Conservation (phyloP, 208 protist species). For the Crithidia bombi region DNA sequence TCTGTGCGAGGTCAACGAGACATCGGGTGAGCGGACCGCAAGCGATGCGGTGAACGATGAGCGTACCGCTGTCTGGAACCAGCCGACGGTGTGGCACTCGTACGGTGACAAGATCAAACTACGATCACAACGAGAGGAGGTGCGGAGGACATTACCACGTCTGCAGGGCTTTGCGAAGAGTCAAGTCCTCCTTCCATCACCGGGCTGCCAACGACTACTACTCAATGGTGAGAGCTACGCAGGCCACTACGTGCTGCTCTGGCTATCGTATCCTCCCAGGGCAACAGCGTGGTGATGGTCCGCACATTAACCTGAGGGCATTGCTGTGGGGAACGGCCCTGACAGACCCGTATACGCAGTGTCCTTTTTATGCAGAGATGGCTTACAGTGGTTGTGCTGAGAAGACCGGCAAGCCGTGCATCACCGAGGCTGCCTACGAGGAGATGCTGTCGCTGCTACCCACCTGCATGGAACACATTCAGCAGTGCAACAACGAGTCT, state of each 20-base stretch:
- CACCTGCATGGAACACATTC: slow-evolving; percentile 46
- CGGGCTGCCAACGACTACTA: background rate
- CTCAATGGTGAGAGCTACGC: background rate
- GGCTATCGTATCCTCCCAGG: slow-evolving; percentile 40
- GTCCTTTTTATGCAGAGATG: slow-evolving; percentile 56
- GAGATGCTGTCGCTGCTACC: slow-evolving; percentile 54
- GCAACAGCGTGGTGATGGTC: slow-evolving; percentile 9
- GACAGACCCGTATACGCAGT: slow-evolving; percentile 85
- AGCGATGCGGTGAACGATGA: no score
- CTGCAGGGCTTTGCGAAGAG: slow-evolving; percentile 70
- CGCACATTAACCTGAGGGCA: slow-evolving; percentile 55
- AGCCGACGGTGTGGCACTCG: slow-evolving; percentile 91
- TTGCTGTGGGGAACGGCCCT: slow-evolving; percentile 90
- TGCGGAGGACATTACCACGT: slow-evolving; percentile 92
- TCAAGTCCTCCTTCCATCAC: slow-evolving; percentile 50
- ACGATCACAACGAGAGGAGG: slow-evolving; percentile 70
- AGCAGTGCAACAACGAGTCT: slow-evolving; percentile 29
- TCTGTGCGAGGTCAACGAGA: slow-evolving; percentile 75
- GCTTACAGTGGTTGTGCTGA: slow-evolving; percentile 67
- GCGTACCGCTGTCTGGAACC: slow-evolving; percentile 86
- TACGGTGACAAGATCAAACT: slow-evolving; percentile 59
- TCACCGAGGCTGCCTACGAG: slow-evolving; percentile 41
- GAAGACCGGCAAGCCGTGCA: slow-evolving; percentile 55
- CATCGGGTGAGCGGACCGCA: slow-evolving; percentile 27
- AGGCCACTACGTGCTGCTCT: slow-evolving; percentile 78